These are phyloP conservation scores for Stylosanthes scabra DNA, from an alignment of 331 rosid species.

Conservation along the genomic window DNA sequence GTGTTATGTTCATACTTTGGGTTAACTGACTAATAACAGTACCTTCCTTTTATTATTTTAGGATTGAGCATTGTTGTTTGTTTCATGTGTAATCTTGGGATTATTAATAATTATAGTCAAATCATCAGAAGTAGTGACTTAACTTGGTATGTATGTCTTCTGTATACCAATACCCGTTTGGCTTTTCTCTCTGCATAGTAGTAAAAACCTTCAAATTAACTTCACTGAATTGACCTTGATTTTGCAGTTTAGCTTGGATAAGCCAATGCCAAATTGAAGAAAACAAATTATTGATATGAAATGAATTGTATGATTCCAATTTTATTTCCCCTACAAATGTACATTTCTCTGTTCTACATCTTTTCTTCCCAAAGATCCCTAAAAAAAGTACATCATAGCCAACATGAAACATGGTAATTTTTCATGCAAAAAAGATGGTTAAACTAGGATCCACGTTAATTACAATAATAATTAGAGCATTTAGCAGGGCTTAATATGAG, in stretches of 20 bases:
- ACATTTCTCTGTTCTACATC: background rate
- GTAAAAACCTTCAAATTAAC: background rate
- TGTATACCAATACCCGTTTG: background rate
- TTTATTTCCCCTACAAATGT: constrained; percentile 19
- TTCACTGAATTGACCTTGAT: background rate
- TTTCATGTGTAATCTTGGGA: no score
- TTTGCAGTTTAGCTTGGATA: no score
- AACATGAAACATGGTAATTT: constrained; percentile 16
- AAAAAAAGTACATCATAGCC: background rate
- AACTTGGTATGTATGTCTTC: no score
- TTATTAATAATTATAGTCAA: no score
- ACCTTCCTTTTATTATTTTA: no score
- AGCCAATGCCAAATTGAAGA: background rate
- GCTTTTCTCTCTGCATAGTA: background rate
- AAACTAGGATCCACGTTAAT: background rate
- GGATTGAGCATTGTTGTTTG: no score
- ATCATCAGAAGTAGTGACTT: no score
- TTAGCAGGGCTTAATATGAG: constrained; percentile 60
- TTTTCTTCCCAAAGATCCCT: background rate
- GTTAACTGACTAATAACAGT: no score
- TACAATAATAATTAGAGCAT: background rate
- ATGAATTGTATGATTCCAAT: background rate
- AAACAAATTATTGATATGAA: no score
- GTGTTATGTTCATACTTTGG: no score
- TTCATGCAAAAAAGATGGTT: constrained; percentile 22